Evolutionary conservation across 176 grass and related monocot genomes (phyloP).

Genomic region (Bothriochloa decipiens): DNA sequence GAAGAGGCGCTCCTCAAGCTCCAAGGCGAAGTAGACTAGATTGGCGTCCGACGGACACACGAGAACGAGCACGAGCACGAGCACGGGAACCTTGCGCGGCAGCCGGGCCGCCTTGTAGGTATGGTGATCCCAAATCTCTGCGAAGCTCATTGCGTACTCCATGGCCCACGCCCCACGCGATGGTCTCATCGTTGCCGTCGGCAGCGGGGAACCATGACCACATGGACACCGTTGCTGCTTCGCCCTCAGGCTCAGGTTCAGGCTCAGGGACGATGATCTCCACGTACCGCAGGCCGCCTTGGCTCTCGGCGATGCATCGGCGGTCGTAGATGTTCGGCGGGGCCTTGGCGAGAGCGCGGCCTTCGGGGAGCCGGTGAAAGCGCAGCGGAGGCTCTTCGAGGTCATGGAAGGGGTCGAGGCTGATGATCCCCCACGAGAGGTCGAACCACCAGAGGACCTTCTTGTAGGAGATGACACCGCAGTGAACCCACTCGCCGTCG

Average conservation of each 20-base stretch:
- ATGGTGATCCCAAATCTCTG: background rate
- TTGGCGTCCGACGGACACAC: background rate
- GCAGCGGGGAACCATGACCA: background rate
- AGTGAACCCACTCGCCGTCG: background rate
- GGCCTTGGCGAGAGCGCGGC: background rate
- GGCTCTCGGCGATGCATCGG: background rate
- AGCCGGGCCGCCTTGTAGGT: background rate
- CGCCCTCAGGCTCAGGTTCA: too few relatives aligned
- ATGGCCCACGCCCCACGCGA: background rate
- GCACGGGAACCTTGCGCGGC: background rate
- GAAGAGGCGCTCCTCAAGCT: background rate
- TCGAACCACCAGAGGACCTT: background rate
- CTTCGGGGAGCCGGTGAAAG: background rate
- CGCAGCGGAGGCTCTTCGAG: background rate
- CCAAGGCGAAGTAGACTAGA: background rate
- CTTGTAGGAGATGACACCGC: background rate
- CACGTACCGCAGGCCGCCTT: background rate
- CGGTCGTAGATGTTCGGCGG: background rate
- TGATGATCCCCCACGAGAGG: conserved; percentile 23
- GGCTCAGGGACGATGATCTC: background rate
- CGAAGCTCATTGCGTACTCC: background rate
- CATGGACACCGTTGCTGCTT: background rate
- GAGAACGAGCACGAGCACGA: background rate
- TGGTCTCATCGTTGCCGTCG: background rate
- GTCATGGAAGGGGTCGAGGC: background rate